These are phyloP conservation scores for Stagonosporopsis vannaccii DNA, from an alignment of 2,329 filamentous ascomycete genomes.

Conservation along the genomic window DNA sequence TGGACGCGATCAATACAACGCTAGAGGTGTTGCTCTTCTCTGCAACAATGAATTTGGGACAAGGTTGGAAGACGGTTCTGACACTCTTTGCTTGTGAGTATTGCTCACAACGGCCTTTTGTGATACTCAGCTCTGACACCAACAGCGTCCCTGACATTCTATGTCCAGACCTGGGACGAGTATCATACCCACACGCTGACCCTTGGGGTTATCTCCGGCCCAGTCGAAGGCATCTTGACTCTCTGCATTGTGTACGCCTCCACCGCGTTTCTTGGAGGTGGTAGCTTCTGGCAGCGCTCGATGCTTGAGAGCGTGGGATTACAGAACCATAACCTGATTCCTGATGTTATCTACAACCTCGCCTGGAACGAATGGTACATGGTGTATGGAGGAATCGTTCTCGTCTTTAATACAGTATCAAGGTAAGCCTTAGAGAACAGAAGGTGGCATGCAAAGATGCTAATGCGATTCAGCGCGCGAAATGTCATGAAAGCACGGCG, in stretches of 20 bases:
- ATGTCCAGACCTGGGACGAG: slow-evolving; percentile 98
- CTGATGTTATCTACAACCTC: slow-evolving; percentile 75
- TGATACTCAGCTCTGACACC: neutral
- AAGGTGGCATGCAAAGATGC: neutral
- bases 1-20: slow-evolving; percentile 96
- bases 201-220: slow-evolving; percentile 88
- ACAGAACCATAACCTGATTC: slow-evolving; percentile 69
- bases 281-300: slow-evolving; percentile 89
- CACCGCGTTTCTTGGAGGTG: slow-evolving; percentile 85
- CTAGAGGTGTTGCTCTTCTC: slow-evolving; percentile 93
- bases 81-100: slow-evolving; percentile 78
- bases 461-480: slow-evolving; percentile 61
- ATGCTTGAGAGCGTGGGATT: slow-evolving; percentile 76
- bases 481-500: slow-evolving; percentile 87
- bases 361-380: slow-evolving; percentile 94
- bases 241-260: slow-evolving; percentile 81
- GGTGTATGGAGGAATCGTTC: slow-evolving; percentile 80
- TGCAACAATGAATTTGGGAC: slow-evolving; percentile 89
- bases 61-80: slow-evolving; percentile 87
- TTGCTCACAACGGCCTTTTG: neutral
- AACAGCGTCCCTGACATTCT: slow-evolving; percentile 88
- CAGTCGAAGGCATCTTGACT: slow-evolving; percentile 91
- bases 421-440: slow-evolving; percentile 53
- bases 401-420: slow-evolving; percentile 84
- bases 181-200: slow-evolving; percentile 98